Evolutionary conservation across 2,329 filamentous ascomycete species (phyloP).

Genomic region (Parasarocladium wereldwijsianum): DNA sequence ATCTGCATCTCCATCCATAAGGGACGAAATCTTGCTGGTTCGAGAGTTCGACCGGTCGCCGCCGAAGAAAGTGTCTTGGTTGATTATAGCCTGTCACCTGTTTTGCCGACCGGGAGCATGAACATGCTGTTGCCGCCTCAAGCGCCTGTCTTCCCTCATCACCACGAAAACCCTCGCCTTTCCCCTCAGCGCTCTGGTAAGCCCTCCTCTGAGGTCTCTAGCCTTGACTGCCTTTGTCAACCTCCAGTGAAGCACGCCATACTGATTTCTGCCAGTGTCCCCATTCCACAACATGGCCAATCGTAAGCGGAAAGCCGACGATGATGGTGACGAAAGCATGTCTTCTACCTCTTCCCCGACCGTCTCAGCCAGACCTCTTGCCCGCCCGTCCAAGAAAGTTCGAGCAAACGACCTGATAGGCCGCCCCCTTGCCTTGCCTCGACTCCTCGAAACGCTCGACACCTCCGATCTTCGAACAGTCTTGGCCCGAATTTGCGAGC

Average conservation of each 20-base stretch:
- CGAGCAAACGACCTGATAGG: conserved; percentile 49
- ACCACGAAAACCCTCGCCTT: conserved; percentile 38
- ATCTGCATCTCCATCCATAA: too few relatives aligned
- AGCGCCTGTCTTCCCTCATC: conserved; percentile 42
- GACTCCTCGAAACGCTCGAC: conserved; percentile 89
- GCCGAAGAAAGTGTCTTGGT: too few relatives aligned
- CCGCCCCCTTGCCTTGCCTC: conserved; percentile 40
- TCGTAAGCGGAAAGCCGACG: conserved; percentile 77
- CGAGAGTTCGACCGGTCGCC: too few relatives aligned
- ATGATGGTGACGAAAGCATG: conserved; percentile 72
- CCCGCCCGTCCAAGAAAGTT: conserved; percentile 48
- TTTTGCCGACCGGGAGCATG: conserved; percentile 30
- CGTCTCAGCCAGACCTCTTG: conserved; percentile 51
- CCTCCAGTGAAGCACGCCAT: background rate
- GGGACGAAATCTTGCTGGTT: too few relatives aligned
- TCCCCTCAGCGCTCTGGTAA: conserved; percentile 41
- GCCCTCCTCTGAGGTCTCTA: conserved; percentile 13
- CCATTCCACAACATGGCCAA: conserved; percentile 38
- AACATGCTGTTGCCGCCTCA: conserved; percentile 48
- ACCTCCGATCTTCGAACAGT: conserved; percentile 70
- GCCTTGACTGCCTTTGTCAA: background rate
- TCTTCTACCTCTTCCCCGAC: conserved; percentile 76
- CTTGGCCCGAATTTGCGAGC: conserved; percentile 81
- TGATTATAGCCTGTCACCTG: too few relatives aligned
- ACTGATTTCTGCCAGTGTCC: conserved; percentile 12